These are phyloP conservation scores for Diutina mesorugosa DNA, from an alignment of 1,139 yeast species.

Conservation along the genomic window DNA sequence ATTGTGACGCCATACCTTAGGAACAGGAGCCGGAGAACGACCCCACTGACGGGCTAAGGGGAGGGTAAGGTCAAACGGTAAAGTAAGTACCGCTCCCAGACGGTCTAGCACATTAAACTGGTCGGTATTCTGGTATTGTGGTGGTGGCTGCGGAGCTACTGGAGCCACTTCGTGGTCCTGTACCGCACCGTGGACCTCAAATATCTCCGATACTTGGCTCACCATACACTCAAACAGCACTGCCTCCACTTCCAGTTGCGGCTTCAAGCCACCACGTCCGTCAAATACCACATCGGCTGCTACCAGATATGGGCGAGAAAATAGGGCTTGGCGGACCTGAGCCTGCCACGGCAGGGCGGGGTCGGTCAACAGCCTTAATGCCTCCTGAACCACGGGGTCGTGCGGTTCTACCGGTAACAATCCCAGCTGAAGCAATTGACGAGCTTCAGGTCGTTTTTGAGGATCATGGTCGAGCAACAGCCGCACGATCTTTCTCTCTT, in stretches of 20 bases:
- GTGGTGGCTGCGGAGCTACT: conserved; percentile 25
- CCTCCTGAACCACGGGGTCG: conserved; percentile 81
- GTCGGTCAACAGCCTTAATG: conserved; percentile 70
- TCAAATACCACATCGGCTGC: conserved; percentile 81
- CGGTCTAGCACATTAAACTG: conserved; percentile 61
- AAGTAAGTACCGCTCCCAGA: conserved; percentile 73
- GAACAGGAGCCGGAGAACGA: conserved; percentile 37
- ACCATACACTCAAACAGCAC: conserved; percentile 38
- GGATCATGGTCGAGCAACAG: conserved; percentile 71
- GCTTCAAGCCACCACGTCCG: conserved; percentile 14
- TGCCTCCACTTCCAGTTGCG: conserved; percentile 17
- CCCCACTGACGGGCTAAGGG: conserved; percentile 84
- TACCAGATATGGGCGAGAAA: conserved; percentile 69
- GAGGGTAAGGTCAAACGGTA: conserved; percentile 78
- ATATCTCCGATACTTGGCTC: conserved; percentile 43
- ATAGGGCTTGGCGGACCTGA: conserved; percentile 77
- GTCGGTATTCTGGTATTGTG: conserved; percentile 73
- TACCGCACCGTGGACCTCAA: conserved; percentile 76
- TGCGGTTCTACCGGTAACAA: conserved; percentile 80
- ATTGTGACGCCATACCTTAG: conserved; percentile 63
- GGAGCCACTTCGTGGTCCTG: conserved; percentile 41
- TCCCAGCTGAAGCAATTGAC: conserved; percentile 63
- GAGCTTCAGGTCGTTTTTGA: conserved; percentile 61
- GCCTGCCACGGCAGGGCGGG: conserved; percentile 92
- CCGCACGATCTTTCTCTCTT: conserved; percentile 55